Conservation (phyloP, 305 asterid species). For the Ajuga reptans region DNA sequence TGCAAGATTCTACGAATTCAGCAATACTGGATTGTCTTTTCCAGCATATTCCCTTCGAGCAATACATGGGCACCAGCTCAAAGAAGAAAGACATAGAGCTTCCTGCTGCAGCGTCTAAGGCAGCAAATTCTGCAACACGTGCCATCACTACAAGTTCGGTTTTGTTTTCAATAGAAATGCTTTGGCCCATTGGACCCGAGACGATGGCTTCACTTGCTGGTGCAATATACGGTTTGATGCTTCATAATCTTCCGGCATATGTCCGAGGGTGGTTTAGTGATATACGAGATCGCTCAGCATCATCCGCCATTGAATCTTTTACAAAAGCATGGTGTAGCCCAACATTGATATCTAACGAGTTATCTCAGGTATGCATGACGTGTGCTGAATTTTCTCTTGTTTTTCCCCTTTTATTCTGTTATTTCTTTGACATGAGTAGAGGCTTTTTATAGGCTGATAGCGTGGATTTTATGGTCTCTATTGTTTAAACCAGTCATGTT, state of each 20-base stretch:
- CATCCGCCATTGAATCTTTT: slow-evolving; percentile 77
- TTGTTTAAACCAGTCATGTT: background rate
- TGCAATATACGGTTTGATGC: slow-evolving; percentile 83
- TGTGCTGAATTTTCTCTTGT: background rate
- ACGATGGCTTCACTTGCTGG: slow-evolving; percentile 80
- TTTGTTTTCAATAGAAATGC: slow-evolving; percentile 52
- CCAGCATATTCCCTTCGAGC: slow-evolving; percentile 78
- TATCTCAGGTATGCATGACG: slow-evolving; percentile 57
- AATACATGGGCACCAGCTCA: slow-evolving; percentile 44
- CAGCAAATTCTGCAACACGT: slow-evolving; percentile 66
- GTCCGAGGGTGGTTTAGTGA: slow-evolving; percentile 90
- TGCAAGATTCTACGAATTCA: slow-evolving; percentile 66
- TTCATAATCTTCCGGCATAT: slow-evolving; percentile 87
- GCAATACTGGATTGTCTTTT: slow-evolving; percentile 76
- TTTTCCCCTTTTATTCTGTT: background rate
- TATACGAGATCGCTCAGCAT: slow-evolving; percentile 78
- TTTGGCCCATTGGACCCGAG: slow-evolving; percentile 76
- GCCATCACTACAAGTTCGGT: slow-evolving; percentile 62
- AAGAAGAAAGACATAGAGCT: slow-evolving; percentile 64
- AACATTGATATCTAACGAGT: slow-evolving; percentile 65
- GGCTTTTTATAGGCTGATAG: background rate
- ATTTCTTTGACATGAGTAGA: background rate
- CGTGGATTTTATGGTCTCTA: slow-evolving; percentile 2
- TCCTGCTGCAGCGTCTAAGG: slow-evolving; percentile 54
- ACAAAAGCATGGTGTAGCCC: slow-evolving; percentile 95